Evolutionary conservation across 768 basidiomycete species (phyloP).

Genomic region (Panellus pusillus): DNA sequence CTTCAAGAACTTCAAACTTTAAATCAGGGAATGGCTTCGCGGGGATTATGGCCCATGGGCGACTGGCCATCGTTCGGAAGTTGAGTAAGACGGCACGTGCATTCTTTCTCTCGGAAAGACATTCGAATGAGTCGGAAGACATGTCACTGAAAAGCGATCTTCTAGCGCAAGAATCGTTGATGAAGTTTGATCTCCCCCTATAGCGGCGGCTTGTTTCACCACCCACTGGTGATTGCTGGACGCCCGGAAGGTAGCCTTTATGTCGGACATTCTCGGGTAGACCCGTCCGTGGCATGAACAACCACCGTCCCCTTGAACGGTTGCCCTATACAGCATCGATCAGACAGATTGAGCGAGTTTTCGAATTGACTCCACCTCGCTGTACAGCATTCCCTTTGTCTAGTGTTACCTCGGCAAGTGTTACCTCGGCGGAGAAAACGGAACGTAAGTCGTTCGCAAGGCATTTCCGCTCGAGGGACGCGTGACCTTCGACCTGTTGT

Average conservation of each 20-base stretch:
- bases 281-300: background rate
- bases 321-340: background rate
- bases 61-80: no score
- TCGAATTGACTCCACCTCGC: background rate
- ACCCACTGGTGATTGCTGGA: constrained; percentile 1
- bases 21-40: constrained; percentile 1
- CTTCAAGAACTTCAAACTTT: background rate
- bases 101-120: background rate
- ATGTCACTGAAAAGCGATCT: no score
- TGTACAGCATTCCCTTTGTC: background rate
- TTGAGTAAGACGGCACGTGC: no score
- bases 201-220: background rate
- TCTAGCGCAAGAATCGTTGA: no score
- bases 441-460: constrained; percentile 5
- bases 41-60: background rate
- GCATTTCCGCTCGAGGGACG: background rate
- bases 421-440: constrained; percentile 5
- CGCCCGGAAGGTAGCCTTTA: background rate
- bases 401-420: no score
- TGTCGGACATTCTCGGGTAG: constrained; percentile 3
- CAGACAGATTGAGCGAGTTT: background rate
- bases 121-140: background rate
- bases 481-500: background rate
- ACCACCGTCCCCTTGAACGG: constrained; percentile 6
- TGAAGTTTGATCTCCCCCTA: background rate